Percentiles rank a stretch among this genome's conserved stretches.
Evolutionary conservation across 225 moss, liverwort and hornwort genomes (phyloP).

Genomic region (Bryoerythrophyllum caledonicum): DNA sequence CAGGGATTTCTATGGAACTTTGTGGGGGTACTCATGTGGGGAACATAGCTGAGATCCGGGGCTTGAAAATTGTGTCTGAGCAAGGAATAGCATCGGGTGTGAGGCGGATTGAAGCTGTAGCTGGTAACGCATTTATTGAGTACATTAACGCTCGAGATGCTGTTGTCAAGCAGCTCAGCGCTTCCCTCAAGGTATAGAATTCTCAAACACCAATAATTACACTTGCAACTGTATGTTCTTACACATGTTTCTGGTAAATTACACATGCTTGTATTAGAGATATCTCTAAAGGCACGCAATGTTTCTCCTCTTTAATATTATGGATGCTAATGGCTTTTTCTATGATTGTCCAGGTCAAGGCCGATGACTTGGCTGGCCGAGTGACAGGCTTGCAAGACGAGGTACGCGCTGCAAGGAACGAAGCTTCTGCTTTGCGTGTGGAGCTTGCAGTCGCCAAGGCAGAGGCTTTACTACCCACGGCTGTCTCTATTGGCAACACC

Average conservation of each 20-base stretch:
- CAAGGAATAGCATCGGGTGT: constrained; percentile 95
- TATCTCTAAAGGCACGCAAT: too few species aligned
- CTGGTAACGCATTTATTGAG: constrained; percentile 81
- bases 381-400: constrained; percentile 85
- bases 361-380: constrained; percentile 73
- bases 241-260: background rate
- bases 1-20: constrained; percentile 88
- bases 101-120: constrained; percentile 91
- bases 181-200: constrained; percentile 60
- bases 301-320: too few species aligned
- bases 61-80: constrained; percentile 83
- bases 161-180: constrained; percentile 77
- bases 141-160: constrained; percentile 69
- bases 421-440: constrained; percentile 64
- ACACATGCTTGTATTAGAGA: background rate
- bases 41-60: constrained; percentile 87
- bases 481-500: constrained; percentile 58
- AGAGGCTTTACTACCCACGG: constrained; percentile 49
- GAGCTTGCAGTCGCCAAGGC: constrained; percentile 77
- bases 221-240: background rate
- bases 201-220: too few species aligned
- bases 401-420: constrained; percentile 66
- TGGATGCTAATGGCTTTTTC: background rate
- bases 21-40: constrained; percentile 93
- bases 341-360: constrained; percentile 58